phyloP scores from a whole-genome alignment of 495 filamentous ascomycete genomes.

The Pseudomonodictys pantanalensis region DNA sequence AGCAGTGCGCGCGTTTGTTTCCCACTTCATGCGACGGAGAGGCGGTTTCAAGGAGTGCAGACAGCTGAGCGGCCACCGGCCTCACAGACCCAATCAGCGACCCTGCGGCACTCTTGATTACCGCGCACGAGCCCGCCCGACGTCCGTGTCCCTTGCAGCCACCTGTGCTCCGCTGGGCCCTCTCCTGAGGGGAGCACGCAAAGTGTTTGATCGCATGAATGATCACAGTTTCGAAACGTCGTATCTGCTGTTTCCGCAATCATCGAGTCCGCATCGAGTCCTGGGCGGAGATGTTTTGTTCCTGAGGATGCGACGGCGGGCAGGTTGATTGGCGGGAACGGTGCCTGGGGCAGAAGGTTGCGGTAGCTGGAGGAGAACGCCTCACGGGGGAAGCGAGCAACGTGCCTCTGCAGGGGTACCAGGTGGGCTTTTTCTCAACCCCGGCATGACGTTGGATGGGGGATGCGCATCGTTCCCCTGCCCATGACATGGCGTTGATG shows the following conservation, averaged over 20 bases:
- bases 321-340: too few relatives aligned
- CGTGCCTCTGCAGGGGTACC: background rate
- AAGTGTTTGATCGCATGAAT: background rate
- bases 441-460: conserved; percentile 2
- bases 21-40: background rate
- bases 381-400: background rate
- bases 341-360: too few relatives aligned
- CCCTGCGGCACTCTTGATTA: background rate
- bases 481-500: conserved; percentile 2
- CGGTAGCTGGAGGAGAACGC: too few relatives aligned
- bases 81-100: conserved; percentile 6
- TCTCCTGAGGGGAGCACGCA: background rate
- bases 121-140: background rate
- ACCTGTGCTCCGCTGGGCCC: background rate
- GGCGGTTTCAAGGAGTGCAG: conserved; percentile 23
- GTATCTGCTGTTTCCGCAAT: conserved; percentile 4
- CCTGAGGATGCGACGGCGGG: too few relatives aligned
- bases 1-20: background rate
- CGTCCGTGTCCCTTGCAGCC: too few relatives aligned
- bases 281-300: background rate
- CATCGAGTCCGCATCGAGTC: background rate
- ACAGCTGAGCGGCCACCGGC: background rate
- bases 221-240: conserved; percentile 6
- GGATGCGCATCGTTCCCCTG: background rate
- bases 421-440: background rate